Evolutionary conservation across 345 rosid genomes (phyloP).

Genomic region (Eucalyptus decipiens): DNA sequence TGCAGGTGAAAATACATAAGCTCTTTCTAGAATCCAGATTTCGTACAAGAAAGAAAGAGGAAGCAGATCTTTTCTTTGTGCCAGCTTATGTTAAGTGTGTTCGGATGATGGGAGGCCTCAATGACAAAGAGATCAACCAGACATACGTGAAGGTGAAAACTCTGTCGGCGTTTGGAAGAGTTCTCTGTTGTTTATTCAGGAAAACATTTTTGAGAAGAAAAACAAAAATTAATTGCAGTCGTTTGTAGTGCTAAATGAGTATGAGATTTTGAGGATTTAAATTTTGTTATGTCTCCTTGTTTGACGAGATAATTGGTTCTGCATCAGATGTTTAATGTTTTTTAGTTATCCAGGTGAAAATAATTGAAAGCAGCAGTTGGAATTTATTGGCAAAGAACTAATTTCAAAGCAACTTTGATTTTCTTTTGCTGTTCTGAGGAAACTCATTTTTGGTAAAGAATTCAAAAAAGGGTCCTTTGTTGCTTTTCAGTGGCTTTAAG

Average conservation of each 20-base stretch:
- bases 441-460: background rate
- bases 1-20: conserved; percentile 80
- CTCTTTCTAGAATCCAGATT: conserved; percentile 50
- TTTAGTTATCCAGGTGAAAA: background rate
- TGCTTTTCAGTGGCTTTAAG: background rate
- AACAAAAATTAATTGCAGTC: background rate
- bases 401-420: background rate
- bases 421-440: background rate
- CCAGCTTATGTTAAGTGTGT: conserved; percentile 90
- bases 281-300: background rate
- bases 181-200: background rate
- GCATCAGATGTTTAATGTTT: background rate
- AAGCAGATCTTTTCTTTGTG: conserved; percentile 92
- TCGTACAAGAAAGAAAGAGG: conserved; percentile 65
- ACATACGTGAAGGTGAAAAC: conserved; percentile 67
- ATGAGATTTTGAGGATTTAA: background rate
- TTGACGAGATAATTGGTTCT: background rate
- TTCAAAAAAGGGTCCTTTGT: background rate
- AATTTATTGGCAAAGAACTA: background rate
- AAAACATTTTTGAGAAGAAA: background rate
- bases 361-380: background rate
- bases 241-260: background rate
- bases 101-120: conserved; percentile 88
- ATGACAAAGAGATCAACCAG: conserved; percentile 79
- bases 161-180: background rate